A percentile compares a stretch with the other conserved stretches of the same genome.
Evolutionary conservation across 495 filamentous ascomycete species (phyloP).

Genomic region (Aspergillus steynii): DNA sequence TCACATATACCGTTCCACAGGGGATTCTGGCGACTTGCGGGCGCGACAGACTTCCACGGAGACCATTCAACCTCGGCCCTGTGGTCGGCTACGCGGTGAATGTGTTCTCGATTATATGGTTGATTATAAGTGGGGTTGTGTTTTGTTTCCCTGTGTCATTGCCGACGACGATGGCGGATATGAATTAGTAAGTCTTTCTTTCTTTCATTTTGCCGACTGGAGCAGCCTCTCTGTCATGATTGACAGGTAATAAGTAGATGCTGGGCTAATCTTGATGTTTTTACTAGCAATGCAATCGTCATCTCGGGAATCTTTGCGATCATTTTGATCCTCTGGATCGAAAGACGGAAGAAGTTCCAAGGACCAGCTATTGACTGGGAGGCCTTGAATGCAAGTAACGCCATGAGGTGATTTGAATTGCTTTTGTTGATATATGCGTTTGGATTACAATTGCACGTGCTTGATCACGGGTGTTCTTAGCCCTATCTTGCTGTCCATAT

Average conservation of each 20-base stretch:
- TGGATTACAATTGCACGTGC: neutral
- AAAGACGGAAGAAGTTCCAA: slow-evolving; percentile 18
- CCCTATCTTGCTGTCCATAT: neutral
- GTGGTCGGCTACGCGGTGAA: slow-evolving; percentile 29
- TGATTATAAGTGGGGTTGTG: slow-evolving; percentile 28
- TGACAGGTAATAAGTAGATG: neutral
- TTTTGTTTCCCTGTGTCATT: slow-evolving; percentile 31
- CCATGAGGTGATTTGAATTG: neutral
- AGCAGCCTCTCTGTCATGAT: too few species aligned
- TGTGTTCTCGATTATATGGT: slow-evolving; percentile 25
- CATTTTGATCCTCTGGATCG: slow-evolving; percentile 28
- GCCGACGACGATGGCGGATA: slow-evolving; percentile 26
- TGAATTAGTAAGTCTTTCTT: slow-evolving; percentile 29
- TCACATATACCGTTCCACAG: slow-evolving; percentile 38
- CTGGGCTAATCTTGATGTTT: neutral
- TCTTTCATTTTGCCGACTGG: neutral
- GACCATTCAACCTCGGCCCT: slow-evolving; percentile 26
- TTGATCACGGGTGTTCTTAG: neutral
- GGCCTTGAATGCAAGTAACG: slow-evolving; percentile 6
- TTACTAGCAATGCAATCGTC: slow-evolving; percentile 15
- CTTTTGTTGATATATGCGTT: neutral
- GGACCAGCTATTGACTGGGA: slow-evolving; percentile 35
- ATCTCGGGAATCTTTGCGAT: slow-evolving; percentile 26
- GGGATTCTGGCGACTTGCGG: slow-evolving; percentile 29
- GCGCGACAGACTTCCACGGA: slow-evolving; percentile 26